Base-by-base conservation (phyloP, 331 rosid genomes). In the Stylosanthes scabra region DNA sequence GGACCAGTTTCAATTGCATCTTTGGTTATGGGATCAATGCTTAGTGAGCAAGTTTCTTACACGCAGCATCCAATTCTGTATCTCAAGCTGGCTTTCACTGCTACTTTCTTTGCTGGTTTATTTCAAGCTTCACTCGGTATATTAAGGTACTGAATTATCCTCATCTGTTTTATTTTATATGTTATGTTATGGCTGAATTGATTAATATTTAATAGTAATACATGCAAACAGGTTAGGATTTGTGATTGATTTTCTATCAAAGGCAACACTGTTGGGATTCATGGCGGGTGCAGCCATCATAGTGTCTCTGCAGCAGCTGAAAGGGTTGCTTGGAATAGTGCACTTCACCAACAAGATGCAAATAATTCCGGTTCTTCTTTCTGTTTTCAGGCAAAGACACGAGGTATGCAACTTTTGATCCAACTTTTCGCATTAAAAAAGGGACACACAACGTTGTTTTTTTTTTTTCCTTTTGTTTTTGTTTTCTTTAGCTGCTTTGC, bases 1-100 rank as follows among this genome's bases (percentile, higher is more conserved):
- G 99, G 99, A 7, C 99, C 99, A 29, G 96, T 95, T 72, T 95
- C 99, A 31, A 95, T 95, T 58, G 99, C 99, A 0, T 95, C 99
- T 45, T 78, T 95, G 77, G 99, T 92, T 1, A 92, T 95, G 99
- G 99, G 99, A 45, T 95, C 99, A 51, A 95, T 92, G 98, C 62
- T 95, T 37, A 90, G 84, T n/a, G 98, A 90, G 58, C 65, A 54
- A 34, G 88, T 92, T 73, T 86, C 99, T 42, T 83, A 39, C 16
- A 74, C 47, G 8, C 80, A 75, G 50, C 73, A 90, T 3, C 98
- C 97, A 42, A 71, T 45, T 71, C 90, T 92, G 14, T 92, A 92
- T 67, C 91, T 95, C 49, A 82, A 86, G 80, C 57, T 90, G 83
- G 99, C 97, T 68, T 90, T 95, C 84, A 95, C 97, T 6, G 86